A percentile compares a stretch with the other conserved stretches of the same genome.
These are phyloP conservation scores for Yamadazyma akitaensis DNA, from an alignment of 805 yeast species.

Conservation along the genomic window DNA sequence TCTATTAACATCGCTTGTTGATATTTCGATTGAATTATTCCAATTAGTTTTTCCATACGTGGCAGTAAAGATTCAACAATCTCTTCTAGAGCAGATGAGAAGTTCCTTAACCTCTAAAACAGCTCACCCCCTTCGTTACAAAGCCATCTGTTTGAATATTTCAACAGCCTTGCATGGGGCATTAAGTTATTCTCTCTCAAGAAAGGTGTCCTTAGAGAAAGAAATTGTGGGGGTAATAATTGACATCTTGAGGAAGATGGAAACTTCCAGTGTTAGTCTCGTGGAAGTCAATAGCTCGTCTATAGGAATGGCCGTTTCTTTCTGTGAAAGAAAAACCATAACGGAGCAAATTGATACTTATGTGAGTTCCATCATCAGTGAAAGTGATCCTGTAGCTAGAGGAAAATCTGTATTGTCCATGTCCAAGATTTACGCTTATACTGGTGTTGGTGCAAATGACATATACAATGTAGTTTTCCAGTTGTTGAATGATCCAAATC, in stretches of 20 bases:
- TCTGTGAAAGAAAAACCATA: constrained; percentile 17
- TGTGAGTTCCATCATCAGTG: constrained; percentile 65
- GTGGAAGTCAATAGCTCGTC: constrained; percentile 52
- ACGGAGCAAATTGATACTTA: constrained; percentile 24
- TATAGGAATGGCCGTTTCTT: constrained; percentile 46
- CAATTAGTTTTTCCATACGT: constrained; percentile 66
- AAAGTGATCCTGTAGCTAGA: constrained; percentile 61
- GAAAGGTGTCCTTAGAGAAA: constrained; percentile 21
- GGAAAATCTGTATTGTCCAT: constrained; percentile 33
- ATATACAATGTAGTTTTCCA: constrained; percentile 58
- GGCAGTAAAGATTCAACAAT: constrained; percentile 76
- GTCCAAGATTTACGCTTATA: constrained; percentile 25
- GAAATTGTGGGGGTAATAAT: constrained; percentile 43
- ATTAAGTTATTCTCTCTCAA: constrained; percentile 22
- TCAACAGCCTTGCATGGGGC: constrained; percentile 62
- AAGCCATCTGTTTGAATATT: constrained; percentile 58
- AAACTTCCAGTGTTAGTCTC: constrained; percentile 36
- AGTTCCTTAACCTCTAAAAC: constrained; percentile 41
- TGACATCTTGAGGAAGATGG: constrained; percentile 48
- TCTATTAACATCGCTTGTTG: constrained; percentile 50
- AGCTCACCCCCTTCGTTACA: constrained; percentile 29
- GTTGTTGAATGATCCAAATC: constrained; percentile 76
- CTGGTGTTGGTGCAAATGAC: constrained; percentile 31
- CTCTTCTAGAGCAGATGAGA: constrained; percentile 79
- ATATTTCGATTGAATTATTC: constrained; percentile 74